Evolutionary conservation across 352 stramenopile species (phyloP).

Genomic region (Globisporangium cylindrosporum): DNA sequence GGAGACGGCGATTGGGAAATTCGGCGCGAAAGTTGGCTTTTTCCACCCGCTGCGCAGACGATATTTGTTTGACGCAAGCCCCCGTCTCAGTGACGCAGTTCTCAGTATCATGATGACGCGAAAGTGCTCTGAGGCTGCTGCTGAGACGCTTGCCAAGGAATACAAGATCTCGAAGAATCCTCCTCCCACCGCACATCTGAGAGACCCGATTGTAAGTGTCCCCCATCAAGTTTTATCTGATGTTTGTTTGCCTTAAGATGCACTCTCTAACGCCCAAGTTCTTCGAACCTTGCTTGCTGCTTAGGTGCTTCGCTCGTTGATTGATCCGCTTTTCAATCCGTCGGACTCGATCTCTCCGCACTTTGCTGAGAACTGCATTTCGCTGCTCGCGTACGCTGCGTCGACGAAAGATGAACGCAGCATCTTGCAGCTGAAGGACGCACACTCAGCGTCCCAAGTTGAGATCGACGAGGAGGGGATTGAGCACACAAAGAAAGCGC

Average conservation of each 20-base stretch:
- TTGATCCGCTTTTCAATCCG: conserved; percentile 82
- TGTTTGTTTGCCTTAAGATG: not conserved
- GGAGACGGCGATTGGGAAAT: conserved; percentile 56
- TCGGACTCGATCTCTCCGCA: conserved; percentile 49
- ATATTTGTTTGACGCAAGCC: conserved; percentile 57
- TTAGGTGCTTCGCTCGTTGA: conserved; percentile 73
- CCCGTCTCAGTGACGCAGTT: conserved; percentile 62
- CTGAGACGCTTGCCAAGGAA: conserved; percentile 65
- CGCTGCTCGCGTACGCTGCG: conserved; percentile 70
- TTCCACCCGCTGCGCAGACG: conserved; percentile 73
- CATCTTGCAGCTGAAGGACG: conserved; percentile 47
- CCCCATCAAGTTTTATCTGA: not conserved
- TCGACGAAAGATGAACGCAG: conserved; percentile 77
- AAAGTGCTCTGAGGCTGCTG: conserved; percentile 62
- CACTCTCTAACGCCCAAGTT: not conserved
- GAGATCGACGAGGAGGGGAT: conserved; percentile 51
- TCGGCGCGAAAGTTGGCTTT: conserved; percentile 65
- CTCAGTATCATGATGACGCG: conserved; percentile 74
- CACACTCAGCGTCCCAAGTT: conserved; percentile 26
- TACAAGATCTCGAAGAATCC: conserved; percentile 43
- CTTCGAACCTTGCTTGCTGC: not conserved
- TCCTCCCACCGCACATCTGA: conserved; percentile 65
- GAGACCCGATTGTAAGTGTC: conserved; percentile 62
- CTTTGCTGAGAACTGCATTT: conserved; percentile 71
- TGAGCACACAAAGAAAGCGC: conserved; percentile 59